Base-by-base conservation (phyloP, 176 grass and related monocot genomes). In the Poa annua region DNA sequence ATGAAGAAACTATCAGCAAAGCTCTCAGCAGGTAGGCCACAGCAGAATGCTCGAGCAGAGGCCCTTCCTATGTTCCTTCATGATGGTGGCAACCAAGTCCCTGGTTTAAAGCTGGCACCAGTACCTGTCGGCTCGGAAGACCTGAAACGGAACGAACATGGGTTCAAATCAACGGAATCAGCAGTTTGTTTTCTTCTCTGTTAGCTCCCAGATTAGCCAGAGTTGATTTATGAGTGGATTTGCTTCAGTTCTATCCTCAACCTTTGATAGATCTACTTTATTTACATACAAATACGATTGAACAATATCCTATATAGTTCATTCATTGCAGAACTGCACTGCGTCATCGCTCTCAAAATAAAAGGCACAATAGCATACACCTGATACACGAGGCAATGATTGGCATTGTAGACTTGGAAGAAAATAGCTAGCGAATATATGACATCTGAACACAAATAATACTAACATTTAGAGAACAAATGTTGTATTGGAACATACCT, bases 51-150 rank as follows among this genome's bases (percentile, higher is more conserved):
- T 81, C 86, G 7, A 38, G 29, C 50, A 22, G 21, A 69, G 32
- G 32, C 1, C 12, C 12, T 45, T 36, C 44, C 14, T 63, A n/a
- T n/a, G n/a, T n/a, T n/a, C n/a, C 26, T 83, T 94, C 87, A 94
- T 56, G 87, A 67, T 4, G 92, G 92, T 60, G 92, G 92, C n/a
- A 89, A 87, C 92, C 92, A 94, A 48, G 87, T 89, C 36, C 92
- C 92, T 52, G 85, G 92, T 67, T 92, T 85, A 57, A 83, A 94
- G 7, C 32, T 73, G 45, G 77, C 39, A 49, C 87, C 92, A 13
- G 85, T 85, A 26, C 92, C 92, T 20, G 89, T 80, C 66, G 92
- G 89, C 20, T 94, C 89, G 0, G 89, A 74, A 52, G 75, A 68
- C 82, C 92, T 94, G 85, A 88, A 83, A 61, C 19, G 57, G 59